These are phyloP conservation scores for Elsinoe batatas DNA, from an alignment of 2,329 filamentous ascomycete species.

Conservation along the genomic window DNA sequence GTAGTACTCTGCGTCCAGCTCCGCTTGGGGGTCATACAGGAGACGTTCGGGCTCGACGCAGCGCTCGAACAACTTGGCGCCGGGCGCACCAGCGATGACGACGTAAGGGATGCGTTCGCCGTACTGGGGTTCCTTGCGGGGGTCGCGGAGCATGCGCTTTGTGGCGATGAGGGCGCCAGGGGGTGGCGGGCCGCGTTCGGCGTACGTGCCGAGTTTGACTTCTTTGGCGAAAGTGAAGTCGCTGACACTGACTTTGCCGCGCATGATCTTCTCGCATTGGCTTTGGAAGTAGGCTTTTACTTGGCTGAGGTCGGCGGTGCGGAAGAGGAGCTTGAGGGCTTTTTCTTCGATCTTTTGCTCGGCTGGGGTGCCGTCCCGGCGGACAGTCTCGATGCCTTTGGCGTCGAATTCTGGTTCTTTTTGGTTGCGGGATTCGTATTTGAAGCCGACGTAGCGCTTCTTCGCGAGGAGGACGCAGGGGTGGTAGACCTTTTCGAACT, in stretches of 20 bases:
- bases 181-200: conserved; percentile 66
- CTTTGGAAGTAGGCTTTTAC: conserved; percentile 84
- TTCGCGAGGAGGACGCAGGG: conserved; percentile 91
- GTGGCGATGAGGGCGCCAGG: conserved; percentile 84
- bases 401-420: conserved; percentile 82
- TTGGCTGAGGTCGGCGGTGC: conserved; percentile 76
- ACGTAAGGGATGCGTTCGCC: conserved; percentile 94
- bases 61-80: conserved; percentile 74
- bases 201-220: conserved; percentile 82
- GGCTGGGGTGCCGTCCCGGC: conserved; percentile 85
- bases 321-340: conserved; percentile 71
- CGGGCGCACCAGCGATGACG: conserved; percentile 78
- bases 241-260: conserved; percentile 75
- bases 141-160: conserved; percentile 75
- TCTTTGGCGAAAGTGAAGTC: conserved; percentile 95
- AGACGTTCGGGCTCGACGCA: conserved; percentile 82
- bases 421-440: conserved; percentile 75
- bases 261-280: conserved; percentile 89
- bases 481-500: conserved; percentile 97
- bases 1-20: conserved; percentile 92
- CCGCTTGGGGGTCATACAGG: conserved; percentile 62
- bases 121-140: conserved; percentile 81
- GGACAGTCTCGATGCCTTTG: conserved; percentile 95
- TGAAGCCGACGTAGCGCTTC: conserved; percentile 97
- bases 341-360: conserved; percentile 97